Conservation (phyloP, 2,329 filamentous ascomycete species). For the Zasmidium citrigriseum region DNA sequence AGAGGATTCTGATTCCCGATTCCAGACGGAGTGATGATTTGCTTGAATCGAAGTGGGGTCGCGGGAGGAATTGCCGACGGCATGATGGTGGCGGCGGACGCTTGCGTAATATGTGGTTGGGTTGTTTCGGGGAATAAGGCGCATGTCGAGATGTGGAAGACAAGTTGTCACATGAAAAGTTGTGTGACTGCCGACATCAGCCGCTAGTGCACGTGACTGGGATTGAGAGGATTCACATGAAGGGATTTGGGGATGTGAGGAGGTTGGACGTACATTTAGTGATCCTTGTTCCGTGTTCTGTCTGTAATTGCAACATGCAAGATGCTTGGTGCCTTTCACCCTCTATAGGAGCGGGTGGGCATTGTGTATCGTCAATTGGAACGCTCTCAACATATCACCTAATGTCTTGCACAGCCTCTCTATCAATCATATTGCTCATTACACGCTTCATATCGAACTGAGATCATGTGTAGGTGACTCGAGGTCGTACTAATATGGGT, state of each 20-base stretch:
- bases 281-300: neutral
- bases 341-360: too few relatives aligned
- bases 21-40: neutral
- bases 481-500: too few relatives aligned
- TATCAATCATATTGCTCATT: too few relatives aligned
- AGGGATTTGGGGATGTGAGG: neutral
- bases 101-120: neutral
- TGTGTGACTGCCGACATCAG: neutral
- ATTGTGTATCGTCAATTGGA: too few relatives aligned
- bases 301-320: too few relatives aligned
- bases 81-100: neutral
- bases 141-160: neutral
- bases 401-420: too few relatives aligned
- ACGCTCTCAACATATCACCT: too few relatives aligned
- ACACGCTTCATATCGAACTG: neutral
- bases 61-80: neutral
- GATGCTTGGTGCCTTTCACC: too few relatives aligned
- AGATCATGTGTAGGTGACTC: neutral
- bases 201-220: neutral
- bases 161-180: neutral
- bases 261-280: neutral
- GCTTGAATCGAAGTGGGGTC: neutral
- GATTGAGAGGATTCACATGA: neutral
- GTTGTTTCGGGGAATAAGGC: neutral
- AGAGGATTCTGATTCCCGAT: too few relatives aligned